Base-by-base conservation (phyloP, 768 basidiomycete genomes). In the Leucosporidium creatinivorum region DNA sequence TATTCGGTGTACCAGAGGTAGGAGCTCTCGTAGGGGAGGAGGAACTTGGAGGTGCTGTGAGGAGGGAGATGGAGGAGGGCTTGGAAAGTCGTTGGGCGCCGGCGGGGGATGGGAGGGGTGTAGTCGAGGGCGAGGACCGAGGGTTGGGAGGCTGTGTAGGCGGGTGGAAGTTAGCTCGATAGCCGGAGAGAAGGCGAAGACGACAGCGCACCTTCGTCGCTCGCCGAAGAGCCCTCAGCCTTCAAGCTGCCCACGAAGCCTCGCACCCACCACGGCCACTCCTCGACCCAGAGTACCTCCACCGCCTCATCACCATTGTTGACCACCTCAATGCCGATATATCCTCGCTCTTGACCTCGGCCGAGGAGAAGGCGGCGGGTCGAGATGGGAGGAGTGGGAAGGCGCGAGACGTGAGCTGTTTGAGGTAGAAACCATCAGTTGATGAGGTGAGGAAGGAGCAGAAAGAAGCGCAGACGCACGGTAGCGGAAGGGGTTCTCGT, bases 1-100 rank as follows among this genome's bases (percentile, higher is more conserved):
- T 98, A 93, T 75, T 98, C 93, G 17, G 91, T 93, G 77, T 97
- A 98, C 61, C 87, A 85, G 63, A 99, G 80, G 76, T 93, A 96
- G 1, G 88, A 84, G 77, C 92, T 92, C 47, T 84, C 82, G 74
- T 92, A 85, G 44, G 87, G 87, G 76, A 93, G 82, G 23, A 81
- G 83, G 62, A 97, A 79, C 12, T 82, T 81, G 9, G 91, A 75
- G 0, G 84, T 86, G 65, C 83, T 82, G 48, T 81, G 79, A 12
- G 89, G 80, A 0, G 93, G 91, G n/a, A 98, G 77, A 3, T 78
- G 81, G 19, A 98, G 78, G 25, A 82, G 75, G 8, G 85, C 81
- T 77, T 93, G 88, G 55, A 98, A 81, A 8, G 87, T 86, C 10
- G 89, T 87, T 1, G 96, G 89, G 15, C 84, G 83, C n/a, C 81